Evolutionary conservation across 108 stramenopile species (phyloP), one percentile per base, ranked within the genome.

Genomic region (Pseudonitzschia delicatissima): DNA sequence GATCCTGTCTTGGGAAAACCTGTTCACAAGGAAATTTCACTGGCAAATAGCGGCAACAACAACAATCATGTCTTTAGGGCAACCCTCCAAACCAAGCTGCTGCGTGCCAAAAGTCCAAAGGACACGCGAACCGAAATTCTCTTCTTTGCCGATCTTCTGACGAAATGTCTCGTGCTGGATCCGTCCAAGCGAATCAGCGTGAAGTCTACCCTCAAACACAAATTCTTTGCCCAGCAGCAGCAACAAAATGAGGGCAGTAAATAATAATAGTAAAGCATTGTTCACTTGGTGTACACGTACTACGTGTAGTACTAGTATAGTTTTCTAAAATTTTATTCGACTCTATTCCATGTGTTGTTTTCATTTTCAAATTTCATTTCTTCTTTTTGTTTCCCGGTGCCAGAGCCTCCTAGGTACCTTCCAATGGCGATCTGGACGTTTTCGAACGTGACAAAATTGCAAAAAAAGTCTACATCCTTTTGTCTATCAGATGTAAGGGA

Each of bases 81-180:
- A 25, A 21, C 27, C 33, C 67, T 98, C 4, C 72, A 81, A 48
- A 27, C 64, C 9, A 79, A 71, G 23, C 66, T 96, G 5, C 68
- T 95, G 13, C 85, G 85, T 44, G 89, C 85, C 52, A 85, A 83
- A 32, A 87, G 90, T 3, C 73, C 80, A 9, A 88, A 84, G 13
- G 98, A 97, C 64, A 74, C 79, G 32, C 78, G 86, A 50, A 76
- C 82, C 6, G 67, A 80, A 9, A 95, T 97, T 6, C 37, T 87
- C 17, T 71, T 79, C 50, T 88, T 99, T 57, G 85, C 87, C 0
- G 92, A 97, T 71, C 79, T 99, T 23, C 68, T 97, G 33, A 80
- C 82, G 36, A 86, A 87, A 55, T 90, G 92, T 72, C 69, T 97
- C n/a, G 77, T 78, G 1, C 64, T 99, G 45, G 96, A 99, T 72